These are phyloP conservation scores for Termitomyces eurrhizus DNA, from an alignment of 768 basidiomycete genomes.

Conservation along the genomic window DNA sequence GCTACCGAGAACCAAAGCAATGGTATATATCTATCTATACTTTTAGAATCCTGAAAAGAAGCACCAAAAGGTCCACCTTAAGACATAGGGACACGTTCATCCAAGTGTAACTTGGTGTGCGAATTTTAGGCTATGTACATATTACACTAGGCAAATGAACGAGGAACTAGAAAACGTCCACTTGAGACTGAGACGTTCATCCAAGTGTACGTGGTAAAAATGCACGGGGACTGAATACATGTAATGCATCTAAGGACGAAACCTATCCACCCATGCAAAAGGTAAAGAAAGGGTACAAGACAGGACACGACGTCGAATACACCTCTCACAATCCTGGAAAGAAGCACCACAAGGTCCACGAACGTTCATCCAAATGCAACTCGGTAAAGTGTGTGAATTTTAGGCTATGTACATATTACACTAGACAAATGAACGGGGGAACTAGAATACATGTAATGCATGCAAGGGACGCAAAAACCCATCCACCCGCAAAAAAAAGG, in stretches of 20 bases:
- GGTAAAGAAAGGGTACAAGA: too few species aligned
- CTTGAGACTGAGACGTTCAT: background rate
- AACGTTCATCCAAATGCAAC: background rate
- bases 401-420: background rate
- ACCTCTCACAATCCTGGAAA: too few species aligned
- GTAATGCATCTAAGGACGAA: background rate
- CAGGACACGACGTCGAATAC: too few species aligned
- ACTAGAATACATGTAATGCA: background rate
- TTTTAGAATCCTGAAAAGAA: background rate
- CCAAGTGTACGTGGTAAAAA: too few species aligned
- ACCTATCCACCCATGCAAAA: background rate
- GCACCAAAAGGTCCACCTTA: background rate
- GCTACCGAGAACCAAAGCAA: background rate
- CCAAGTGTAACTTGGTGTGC: background rate
- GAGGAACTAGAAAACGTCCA: background rate
- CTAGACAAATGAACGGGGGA: background rate
- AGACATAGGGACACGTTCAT: background rate
- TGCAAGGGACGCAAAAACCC: too few species aligned
- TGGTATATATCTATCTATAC: background rate
- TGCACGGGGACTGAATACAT: too few species aligned
- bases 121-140: background rate
- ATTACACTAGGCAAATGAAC: background rate
- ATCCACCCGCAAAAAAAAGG: background rate
- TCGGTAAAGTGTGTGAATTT: background rate
- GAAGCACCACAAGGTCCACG: too few species aligned